A percentile compares a stretch with the other conserved stretches of the same genome.
phyloP scores from a whole-genome alignment of 169 alveolate species.

The Plasmodium inui region DNA sequence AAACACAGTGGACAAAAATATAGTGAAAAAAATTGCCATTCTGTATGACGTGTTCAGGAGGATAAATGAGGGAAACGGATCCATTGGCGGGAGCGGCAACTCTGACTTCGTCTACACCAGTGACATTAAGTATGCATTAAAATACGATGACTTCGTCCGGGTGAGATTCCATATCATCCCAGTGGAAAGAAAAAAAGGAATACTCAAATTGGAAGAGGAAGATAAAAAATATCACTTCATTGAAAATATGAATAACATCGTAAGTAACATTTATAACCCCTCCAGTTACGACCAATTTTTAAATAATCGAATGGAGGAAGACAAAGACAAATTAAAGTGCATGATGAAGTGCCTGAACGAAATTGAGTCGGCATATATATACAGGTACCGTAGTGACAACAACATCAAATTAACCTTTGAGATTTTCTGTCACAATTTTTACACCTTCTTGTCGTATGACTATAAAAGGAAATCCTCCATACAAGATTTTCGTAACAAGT shows the following conservation, averaged over 20 bases:
- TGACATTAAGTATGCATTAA: constrained; percentile 58
- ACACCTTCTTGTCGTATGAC: constrained; percentile 57
- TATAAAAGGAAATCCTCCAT: constrained; percentile 45
- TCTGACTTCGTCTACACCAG: constrained; percentile 55
- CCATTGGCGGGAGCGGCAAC: background rate
- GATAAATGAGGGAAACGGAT: constrained; percentile 9
- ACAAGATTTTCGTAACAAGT: constrained; percentile 39
- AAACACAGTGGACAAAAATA: constrained; percentile 36
- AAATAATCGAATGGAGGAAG: constrained; percentile 20
- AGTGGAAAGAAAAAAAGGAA: constrained; percentile 39
- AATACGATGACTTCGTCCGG: constrained; percentile 60
- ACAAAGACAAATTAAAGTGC: constrained; percentile 45
- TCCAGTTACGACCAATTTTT: constrained; percentile 48
- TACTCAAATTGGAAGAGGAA: constrained; percentile 6
- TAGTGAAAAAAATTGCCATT: constrained; percentile 54
- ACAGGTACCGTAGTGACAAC: constrained; percentile 64
- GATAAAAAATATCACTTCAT: constrained; percentile 35
- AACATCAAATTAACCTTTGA: constrained; percentile 73
- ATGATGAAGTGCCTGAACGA: constrained; percentile 54
- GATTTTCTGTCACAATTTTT: constrained; percentile 57
- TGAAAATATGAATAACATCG: constrained; percentile 44
- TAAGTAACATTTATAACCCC: constrained; percentile 40
- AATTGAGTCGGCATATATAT: constrained; percentile 71
- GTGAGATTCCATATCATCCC: constrained; percentile 64
- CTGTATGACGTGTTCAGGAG: constrained; percentile 42